These are phyloP conservation scores for Oryza glumipatula DNA, from an alignment of 176 grass and related monocot genomes.

Conservation along the genomic window DNA sequence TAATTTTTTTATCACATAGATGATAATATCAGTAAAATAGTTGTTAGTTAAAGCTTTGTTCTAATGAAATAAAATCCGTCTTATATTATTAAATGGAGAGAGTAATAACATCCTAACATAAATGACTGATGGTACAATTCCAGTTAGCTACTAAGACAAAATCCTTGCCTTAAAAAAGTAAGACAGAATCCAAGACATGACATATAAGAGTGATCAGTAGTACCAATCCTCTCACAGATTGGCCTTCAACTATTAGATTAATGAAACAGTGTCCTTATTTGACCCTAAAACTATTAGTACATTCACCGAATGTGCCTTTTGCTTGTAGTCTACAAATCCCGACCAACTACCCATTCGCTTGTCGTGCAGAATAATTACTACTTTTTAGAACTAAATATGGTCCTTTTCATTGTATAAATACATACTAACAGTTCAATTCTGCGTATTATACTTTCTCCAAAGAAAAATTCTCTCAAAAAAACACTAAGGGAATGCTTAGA, in stretches of 20 bases:
- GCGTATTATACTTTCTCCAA: not conserved
- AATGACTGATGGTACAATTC: constrained; percentile 17
- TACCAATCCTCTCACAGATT: constrained; percentile 38
- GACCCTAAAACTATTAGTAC: not conserved
- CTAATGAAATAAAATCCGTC: no score
- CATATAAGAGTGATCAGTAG: constrained; percentile 7
- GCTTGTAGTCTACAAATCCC: not conserved
- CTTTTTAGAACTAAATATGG: not conserved
- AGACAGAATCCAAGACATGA: constrained; percentile 7
- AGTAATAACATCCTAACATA: not conserved
- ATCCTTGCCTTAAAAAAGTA: not conserved
- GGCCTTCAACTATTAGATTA: constrained; percentile 36
- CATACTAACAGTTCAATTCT: not conserved
- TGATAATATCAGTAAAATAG: no score
- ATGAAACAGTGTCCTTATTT: not conserved
- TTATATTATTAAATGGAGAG: no score
- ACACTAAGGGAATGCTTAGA: not conserved
- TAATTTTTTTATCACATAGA: no score
- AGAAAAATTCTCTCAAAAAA: not conserved
- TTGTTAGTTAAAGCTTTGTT: no score
- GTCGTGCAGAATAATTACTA: not conserved
- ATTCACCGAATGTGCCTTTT: not conserved
- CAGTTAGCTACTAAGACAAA: constrained; percentile 8
- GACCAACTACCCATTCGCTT: constrained; percentile 7
- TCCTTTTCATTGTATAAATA: not conserved